Evolutionary conservation across 441 rosid genomes (phyloP), one percentile per base, ranked within the genome.

Genomic region (Gossypium gossypioides): DNA sequence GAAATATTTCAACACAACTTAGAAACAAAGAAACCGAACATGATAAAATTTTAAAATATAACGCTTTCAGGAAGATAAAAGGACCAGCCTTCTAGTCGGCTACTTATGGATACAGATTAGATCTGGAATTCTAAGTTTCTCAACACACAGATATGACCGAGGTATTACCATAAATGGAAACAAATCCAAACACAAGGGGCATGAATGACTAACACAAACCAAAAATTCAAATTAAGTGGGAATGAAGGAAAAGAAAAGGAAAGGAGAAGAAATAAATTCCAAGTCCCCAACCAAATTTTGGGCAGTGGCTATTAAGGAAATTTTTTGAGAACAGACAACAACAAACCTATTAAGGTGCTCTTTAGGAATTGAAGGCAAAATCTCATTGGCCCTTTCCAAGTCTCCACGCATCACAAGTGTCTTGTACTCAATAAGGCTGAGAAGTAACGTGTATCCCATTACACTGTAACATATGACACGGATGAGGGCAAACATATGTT

Each of bases 341-440:
- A 40, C 34, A 16, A 82, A 96, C 99, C 98, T 93, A 77, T 96
- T 96, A 63, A 87, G 88, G 80, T 96, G 97, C 75, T 93, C 98
- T 75, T 87, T 89, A n/a, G 99, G 99, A 82, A 96, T 96, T 72
- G 94, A 82, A 76, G 98, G 98, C 74, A 96, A 87, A 63, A 93
- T 18, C 75, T 86, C 91, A 75, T 82, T 89, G 77, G 99, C 99
- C 78, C 89, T 85, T 57, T 93, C 98, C 32, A 90, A 71, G 79
- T 96, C 98, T 72, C 99, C 99, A 74, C 98, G 99, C 99, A 95
- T 92, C 75, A 95, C 98, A 75, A 95, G 95, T 63, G 98, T 95
- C 87, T 96, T 96, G 86, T 91, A 96, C 88, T 96, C 99, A 37
- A 96, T 96, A 84, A 96, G 84, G 85, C 96, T 93, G 72, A 96